Base-by-base conservation (phyloP, 352 stramenopile species). In the Phytophthora sojae region DNA sequence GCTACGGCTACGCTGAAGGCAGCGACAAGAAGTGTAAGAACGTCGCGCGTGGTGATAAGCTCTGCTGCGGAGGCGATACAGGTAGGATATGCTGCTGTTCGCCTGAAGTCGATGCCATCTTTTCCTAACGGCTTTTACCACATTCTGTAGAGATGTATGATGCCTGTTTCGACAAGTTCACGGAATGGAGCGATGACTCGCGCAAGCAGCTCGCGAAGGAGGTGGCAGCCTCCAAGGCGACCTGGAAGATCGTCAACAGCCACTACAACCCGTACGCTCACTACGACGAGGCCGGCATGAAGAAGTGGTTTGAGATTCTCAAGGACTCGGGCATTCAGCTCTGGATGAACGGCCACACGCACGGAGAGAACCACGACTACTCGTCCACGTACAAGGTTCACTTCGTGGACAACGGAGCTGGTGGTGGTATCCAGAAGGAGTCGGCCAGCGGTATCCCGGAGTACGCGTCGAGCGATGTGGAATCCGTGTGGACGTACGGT, bases 191-290 rank as follows among this genome's bases (percentile, higher is more conserved):
- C 53, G 75, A 93, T 8, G 88, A 96, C 62, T 94, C 85, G n/a
- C 77, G 83, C 4, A 81, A 71, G 56, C 79, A 92, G 56, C 74
- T 94, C 6, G 73, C 74, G 0, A 66, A 72, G 19, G 75, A 91
- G 25, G 77, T 85, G 3, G 78, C 82, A 11, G 69, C 77, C 47
- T 94, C 87, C 5, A 94, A 60, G 15, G 88, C 88, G 2, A 90
- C 86, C 42, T 96, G 88, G 85, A 96, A 96, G 75, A 86, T 96
- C 42, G 85, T 96, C 52, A n/a, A n/a, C n/a, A n/a, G n/a, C n/a
- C n/a, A n/a, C n/a, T n/a, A n/a, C n/a, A n/a, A n/a, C n/a, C n/a
- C n/a, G n/a, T n/a, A 92, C 57, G 79, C 86, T 57, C 88, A 96
- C 76, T 91, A 91, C 62, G 77, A 85, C 17, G 75, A 83, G 23